phyloP scores from a whole-genome alignment of 2,329 filamentous ascomycete species.

The Alternaria arbusti region DNA sequence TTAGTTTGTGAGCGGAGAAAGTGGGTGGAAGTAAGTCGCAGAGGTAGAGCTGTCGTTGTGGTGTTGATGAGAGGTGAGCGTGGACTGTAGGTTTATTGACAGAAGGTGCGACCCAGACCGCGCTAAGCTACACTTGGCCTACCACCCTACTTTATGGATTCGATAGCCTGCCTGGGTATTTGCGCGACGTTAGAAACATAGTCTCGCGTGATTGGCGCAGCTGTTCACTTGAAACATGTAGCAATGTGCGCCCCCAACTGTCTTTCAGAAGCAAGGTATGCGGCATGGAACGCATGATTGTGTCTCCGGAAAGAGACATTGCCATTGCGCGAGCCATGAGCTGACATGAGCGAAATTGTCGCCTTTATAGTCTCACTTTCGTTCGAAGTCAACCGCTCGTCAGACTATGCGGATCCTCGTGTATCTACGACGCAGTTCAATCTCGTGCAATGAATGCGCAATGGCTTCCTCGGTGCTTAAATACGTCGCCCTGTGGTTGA shows the following conservation, averaged over 20 bases:
- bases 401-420: not conserved
- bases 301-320: not conserved
- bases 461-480: not conserved
- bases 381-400: not conserved
- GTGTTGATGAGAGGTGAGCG: conserved; percentile 6
- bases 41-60: conserved; percentile 7
- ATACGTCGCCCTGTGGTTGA: not conserved
- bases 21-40: not conserved
- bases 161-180: conserved; percentile 9
- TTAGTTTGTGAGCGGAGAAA: not conserved
- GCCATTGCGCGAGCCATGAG: not conserved
- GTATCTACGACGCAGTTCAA: not conserved
- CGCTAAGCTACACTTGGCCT: conserved; percentile 10
- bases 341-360: not conserved
- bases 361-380: not conserved
- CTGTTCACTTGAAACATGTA: conserved; percentile 15
- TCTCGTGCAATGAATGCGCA: not conserved
- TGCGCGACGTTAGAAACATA: conserved; percentile 4
- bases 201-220: conserved; percentile 15
- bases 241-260: conserved; percentile 10
- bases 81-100: conserved; percentile 22
- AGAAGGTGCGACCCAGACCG: conserved; percentile 13
- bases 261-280: conserved; percentile 7
- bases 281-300: not conserved
- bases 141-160: conserved; percentile 10